Evolutionary conservation across 2,329 filamentous ascomycete genomes (phyloP), one percentile per base, ranked within the genome.

Genomic region (Stagonosporopsis vannaccii): DNA sequence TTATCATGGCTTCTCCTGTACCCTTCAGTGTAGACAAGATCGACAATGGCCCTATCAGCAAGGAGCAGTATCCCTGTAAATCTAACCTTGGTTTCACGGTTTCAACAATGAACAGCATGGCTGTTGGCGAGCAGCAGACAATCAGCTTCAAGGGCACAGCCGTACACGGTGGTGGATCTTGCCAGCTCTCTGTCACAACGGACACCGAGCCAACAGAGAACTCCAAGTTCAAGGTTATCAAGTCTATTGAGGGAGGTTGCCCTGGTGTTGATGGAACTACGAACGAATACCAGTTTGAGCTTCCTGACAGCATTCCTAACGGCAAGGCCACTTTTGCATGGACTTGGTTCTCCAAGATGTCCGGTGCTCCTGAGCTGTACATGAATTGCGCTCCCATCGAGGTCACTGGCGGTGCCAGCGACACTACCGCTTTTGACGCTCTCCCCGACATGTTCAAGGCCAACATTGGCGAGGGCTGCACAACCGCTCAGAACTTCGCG

Each of bases 301-400:
- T 97, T 6, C 94, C 93, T 0, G 74, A 82, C 0, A 85, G 87
- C 20, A 83, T 97, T 42, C 85, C 88, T 8, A 79, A 87, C 1
- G 95, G 94, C 4, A 84, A 92, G 36, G 93, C 90, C 23, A 90
- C 88, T 0, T 81, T 98, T 5, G 91, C 91, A 0, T 97, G 92
- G 92, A 92, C 92, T 0, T 98, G 94, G 94, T 88, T 96, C 78
- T 94, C 97, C 57, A 89, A 88, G 37, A 9, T 73, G 41, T 73
- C 93, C 7, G 94, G 94, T 4, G 92, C 90, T 74, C 88, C 92
- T 1, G 94, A 98, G 74, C 89, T 97, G 82, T 68, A 67, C 83
- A 96, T 96, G 92, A 96, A 97, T 84, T 98, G 94, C 65, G 91
- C 89, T 0, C 86, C 90, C 0, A 78, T 96, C 51, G 84, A 81